Base-by-base conservation (phyloP, 257 asterid genomes). In the Solanum sejunctum region DNA sequence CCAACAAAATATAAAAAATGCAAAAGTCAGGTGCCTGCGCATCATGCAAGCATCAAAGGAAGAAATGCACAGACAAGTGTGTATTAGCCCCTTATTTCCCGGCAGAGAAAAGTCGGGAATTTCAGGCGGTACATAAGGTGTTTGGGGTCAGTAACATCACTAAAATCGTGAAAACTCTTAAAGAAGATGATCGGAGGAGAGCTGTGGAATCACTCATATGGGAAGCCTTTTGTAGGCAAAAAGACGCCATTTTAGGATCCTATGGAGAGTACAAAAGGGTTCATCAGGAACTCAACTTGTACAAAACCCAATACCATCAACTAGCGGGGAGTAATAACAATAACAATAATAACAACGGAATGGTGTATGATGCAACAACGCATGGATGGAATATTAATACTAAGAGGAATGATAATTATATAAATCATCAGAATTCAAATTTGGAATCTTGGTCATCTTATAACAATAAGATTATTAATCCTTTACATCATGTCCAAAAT, bases 11-110 rank as follows among this genome's bases (percentile, higher is more conserved):
- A 0, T 0, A 28, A 36, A 36, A 0, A 36, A 36, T 36, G 83
- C 64, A 78, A 78, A 78, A 78, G 45, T 7, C 89, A 39, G 84
- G 94, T 71, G 97, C 99, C 43, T 96, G 99, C 78, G 97, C 98
- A 17, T 91, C 99, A 82, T 96, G 99, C 98, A 96, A 95, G 92
- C 98, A 96, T 88, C 99, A 96, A 70, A 84, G 98, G 8, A 93
- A 96, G 89, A 95, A 92, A 87, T 95, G 98, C 90, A 90, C 93
- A 5, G 93, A 93, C 0, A 93, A 92, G 57, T 96, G 98, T 81
- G 83, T 83, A 9, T n/a, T 96, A 79, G 97, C 98, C 0, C 97
- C 97, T 16, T 90, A 88, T 64, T 96, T 96, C 49, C 98, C 98
- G 0, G 92, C 82, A 3, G 91, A 84, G 10, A 88, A 89, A 64